Percentiles rank a stretch among this genome's conserved stretches.
Evolutionary conservation across 1,139 yeast species (phyloP).

Genomic region (Debaryomycetaceae sp.): DNA sequence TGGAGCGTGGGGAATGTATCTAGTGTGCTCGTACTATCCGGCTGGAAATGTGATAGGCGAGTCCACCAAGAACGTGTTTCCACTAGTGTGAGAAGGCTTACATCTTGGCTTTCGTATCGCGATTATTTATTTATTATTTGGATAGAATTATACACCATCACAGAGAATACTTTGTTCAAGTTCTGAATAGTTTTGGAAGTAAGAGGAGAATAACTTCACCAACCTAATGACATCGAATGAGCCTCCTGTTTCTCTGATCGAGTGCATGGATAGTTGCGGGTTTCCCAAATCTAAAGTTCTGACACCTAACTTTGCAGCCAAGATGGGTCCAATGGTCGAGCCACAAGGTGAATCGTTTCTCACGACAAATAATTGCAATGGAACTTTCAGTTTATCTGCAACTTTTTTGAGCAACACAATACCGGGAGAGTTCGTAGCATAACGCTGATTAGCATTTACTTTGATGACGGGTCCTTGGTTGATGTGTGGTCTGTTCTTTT

Average conservation of each 20-base stretch:
- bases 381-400: slow-evolving; percentile 64
- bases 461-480: slow-evolving; percentile 93
- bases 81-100: slow-evolving; percentile 9
- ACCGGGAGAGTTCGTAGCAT: slow-evolving; percentile 92
- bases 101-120: no score
- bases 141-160: slow-evolving; percentile 16
- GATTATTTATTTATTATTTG: no score
- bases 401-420: slow-evolving; percentile 70
- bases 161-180: slow-evolving; percentile 28
- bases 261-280: slow-evolving; percentile 94
- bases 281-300: slow-evolving; percentile 90
- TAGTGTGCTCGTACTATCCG: slow-evolving; percentile 60
- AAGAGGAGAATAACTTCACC: slow-evolving; percentile 58
- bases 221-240: slow-evolving; percentile 66
- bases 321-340: slow-evolving; percentile 92
- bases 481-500: slow-evolving; percentile 71
- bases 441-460: slow-evolving; percentile 91
- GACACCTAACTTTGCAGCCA: slow-evolving; percentile 84
- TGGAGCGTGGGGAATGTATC: slow-evolving; percentile 49
- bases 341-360: slow-evolving; percentile 95
- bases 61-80: slow-evolving; percentile 26
- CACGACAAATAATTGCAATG: slow-evolving; percentile 81
- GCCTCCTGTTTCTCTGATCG: slow-evolving; percentile 93
- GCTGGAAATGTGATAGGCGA: slow-evolving; percentile 56
- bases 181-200: slow-evolving; percentile 42